Base-by-base conservation (phyloP, 2,329 filamentous ascomycete genomes). In the Leptosphaerulina australis region DNA sequence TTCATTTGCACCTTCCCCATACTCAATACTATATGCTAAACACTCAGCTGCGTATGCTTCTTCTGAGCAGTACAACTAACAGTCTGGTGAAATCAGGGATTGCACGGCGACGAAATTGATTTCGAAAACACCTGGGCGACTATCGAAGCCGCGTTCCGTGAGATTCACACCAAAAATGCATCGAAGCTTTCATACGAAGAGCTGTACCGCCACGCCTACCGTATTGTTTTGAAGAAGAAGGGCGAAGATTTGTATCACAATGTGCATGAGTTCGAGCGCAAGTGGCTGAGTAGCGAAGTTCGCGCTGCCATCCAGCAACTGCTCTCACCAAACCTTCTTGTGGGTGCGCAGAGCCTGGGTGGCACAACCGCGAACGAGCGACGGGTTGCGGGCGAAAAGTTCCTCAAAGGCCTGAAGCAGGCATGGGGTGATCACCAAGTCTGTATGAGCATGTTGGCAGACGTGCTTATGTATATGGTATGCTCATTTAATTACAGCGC, bases 391-490 rank as follows among this genome's bases (percentile, higher is more conserved):
- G 92, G 92, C 37, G 91, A 96, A 73, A 86, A 82, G 66, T 95
- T 97, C 58, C 74, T 99, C 50, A 84, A 83, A 46, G 87, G 85
- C 0, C 73, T 97, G 11, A 88, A 88, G 61, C 81, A 86, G 50
- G 85, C 87, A 2, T 99, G 92, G 91, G 85, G 91, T 53, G 88
- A 95, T 56, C 92, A 99, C 68, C 90, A 92, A 68, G 83, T 89
- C 48, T 92, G 89, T 34, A 96, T 96, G 90, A 91, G 91, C 68
- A 97, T 97, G 93, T 87, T 91, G 40, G 91, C 92, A 3, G 94
- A 97, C 71, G 91, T 97, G 24, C 80, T 97, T 41, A 97, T 97
- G 91, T 97, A 97, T 68, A 90, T 99, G 80, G 83, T 85, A 68
- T 66, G 78, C 66, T 11, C 30, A 8, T 14, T n/a, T 5, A 8